Evolutionary conservation across 139 green algal genomes (phyloP).

Genomic region (Chlorella sp.): DNA sequence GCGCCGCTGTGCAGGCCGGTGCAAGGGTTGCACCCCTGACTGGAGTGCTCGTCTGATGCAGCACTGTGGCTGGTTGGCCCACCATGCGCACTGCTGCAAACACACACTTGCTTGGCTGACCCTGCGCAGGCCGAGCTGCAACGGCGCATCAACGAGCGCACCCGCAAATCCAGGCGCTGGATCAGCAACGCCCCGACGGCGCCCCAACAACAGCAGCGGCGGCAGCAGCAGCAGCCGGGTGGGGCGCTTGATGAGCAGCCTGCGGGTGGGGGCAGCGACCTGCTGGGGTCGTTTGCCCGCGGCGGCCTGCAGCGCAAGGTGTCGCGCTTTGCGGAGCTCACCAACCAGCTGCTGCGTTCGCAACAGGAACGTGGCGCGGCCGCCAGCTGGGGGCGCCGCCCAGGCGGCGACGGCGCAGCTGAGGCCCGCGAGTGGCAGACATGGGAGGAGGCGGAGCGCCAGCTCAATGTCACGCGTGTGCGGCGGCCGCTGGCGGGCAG

Average conservation of each 20-base stretch:
- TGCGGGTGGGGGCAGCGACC: background rate
- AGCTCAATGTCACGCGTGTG: background rate
- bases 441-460: background rate
- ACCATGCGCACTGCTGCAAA: background rate
- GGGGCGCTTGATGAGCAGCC: background rate
- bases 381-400: background rate
- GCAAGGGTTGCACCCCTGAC: too few species aligned
- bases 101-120: background rate
- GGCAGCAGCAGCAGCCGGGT: background rate
- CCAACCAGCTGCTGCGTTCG: slow-evolving; percentile 5
- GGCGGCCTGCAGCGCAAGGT: slow-evolving; percentile 33
- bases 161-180: background rate
- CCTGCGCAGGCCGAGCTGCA: slow-evolving; percentile 7
- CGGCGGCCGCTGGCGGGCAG: background rate
- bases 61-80: background rate
- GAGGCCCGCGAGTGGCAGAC: background rate
- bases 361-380: slow-evolving; percentile 9
- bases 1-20: too few species aligned
- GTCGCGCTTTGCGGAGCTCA: slow-evolving; percentile 3
- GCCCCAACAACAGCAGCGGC: background rate
- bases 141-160: background rate
- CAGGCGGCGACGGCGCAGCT: background rate
- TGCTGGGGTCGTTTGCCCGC: background rate
- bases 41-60: too few species aligned
- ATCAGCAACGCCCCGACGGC: too few species aligned